These are phyloP conservation scores for Margaritispora aquatica DNA, from an alignment of 495 filamentous ascomycete genomes.

Conservation along the genomic window DNA sequence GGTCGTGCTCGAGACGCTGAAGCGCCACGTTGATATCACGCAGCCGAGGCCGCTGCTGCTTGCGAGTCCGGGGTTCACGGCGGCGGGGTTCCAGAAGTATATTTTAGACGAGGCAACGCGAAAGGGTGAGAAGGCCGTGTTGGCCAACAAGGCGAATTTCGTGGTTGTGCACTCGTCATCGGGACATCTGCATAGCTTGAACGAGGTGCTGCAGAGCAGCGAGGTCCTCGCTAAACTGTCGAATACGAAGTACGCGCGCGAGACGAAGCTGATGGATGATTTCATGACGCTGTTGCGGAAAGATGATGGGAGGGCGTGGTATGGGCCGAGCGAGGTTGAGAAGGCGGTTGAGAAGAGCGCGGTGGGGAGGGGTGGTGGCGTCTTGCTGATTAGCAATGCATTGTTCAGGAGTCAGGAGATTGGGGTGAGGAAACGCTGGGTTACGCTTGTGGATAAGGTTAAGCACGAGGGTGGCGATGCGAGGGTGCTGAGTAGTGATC, in stretches of 20 bases:
- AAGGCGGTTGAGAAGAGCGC: slow-evolving; percentile 83
- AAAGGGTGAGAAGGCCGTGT: slow-evolving; percentile 54
- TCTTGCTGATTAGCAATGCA: slow-evolving; percentile 76
- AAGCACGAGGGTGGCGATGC: slow-evolving; percentile 84
- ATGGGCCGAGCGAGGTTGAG: slow-evolving; percentile 80
- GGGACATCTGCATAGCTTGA: slow-evolving; percentile 77
- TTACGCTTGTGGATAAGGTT: slow-evolving; percentile 85
- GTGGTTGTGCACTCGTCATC: slow-evolving; percentile 79
- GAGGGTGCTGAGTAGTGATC: slow-evolving; percentile 80
- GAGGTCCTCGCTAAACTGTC: slow-evolving; percentile 69
- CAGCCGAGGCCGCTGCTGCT: slow-evolving; percentile 68
- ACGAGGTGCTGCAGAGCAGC: slow-evolving; percentile 75
- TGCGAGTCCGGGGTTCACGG: slow-evolving; percentile 84
- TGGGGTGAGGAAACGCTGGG: slow-evolving; percentile 72
- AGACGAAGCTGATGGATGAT: slow-evolving; percentile 80
- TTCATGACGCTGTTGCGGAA: slow-evolving; percentile 74
- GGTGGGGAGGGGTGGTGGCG: slow-evolving; percentile 77
- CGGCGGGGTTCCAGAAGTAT: slow-evolving; percentile 71
- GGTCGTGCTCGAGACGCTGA: slow-evolving; percentile 66
- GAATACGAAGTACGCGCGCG: slow-evolving; percentile 80
- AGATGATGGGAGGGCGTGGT: slow-evolving; percentile 88
- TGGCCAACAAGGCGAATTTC: slow-evolving; percentile 56
- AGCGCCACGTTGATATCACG: slow-evolving; percentile 71
- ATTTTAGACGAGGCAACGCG: slow-evolving; percentile 65
- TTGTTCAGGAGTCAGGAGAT: slow-evolving; percentile 83